A percentile compares a stretch with the other conserved stretches of the same genome.
Evolutionary conservation across 2,329 filamentous ascomycete species (phyloP).

Genomic region (Pseudogymnoascus sp.): DNA sequence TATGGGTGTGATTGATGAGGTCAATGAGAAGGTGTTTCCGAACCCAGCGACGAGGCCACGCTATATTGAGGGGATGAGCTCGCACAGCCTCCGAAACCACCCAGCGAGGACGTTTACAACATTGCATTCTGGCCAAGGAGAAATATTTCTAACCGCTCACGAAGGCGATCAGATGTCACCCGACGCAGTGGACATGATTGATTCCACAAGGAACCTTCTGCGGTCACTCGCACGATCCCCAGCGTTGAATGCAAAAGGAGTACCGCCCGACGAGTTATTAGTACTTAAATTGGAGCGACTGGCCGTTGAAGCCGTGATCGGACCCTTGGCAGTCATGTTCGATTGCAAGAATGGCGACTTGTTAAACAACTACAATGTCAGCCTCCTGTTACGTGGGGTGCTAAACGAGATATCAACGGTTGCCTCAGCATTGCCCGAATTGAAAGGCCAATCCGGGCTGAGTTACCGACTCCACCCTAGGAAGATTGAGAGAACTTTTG

Average conservation of each 20-base stretch:
- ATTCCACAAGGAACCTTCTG: slow-evolving; percentile 50
- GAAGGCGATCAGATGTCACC: not conserved
- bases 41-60: slow-evolving; percentile 58
- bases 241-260: slow-evolving; percentile 51
- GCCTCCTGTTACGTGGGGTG: slow-evolving; percentile 60
- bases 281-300: slow-evolving; percentile 71
- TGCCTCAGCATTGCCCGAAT: slow-evolving; percentile 65
- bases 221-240: slow-evolving; percentile 55
- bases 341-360: slow-evolving; percentile 69
- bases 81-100: slow-evolving; percentile 34
- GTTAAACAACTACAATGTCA: slow-evolving; percentile 57
- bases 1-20: slow-evolving; percentile 72
- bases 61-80: slow-evolving; percentile 49
- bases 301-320: slow-evolving; percentile 67
- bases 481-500: slow-evolving; percentile 54
- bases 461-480: slow-evolving; percentile 50
- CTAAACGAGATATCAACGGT: slow-evolving; percentile 68
- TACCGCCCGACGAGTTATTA: slow-evolving; percentile 55
- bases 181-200: not conserved
- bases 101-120: slow-evolving; percentile 35
- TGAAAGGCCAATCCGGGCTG: slow-evolving; percentile 48
- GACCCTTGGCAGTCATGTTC: slow-evolving; percentile 72
- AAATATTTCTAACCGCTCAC: slow-evolving; percentile 30
- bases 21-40: slow-evolving; percentile 64
- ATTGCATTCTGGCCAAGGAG: slow-evolving; percentile 30